phyloP scores from a whole-genome alignment of 164 flowering plant genomes.

The Aristolochia fimbriata region DNA sequence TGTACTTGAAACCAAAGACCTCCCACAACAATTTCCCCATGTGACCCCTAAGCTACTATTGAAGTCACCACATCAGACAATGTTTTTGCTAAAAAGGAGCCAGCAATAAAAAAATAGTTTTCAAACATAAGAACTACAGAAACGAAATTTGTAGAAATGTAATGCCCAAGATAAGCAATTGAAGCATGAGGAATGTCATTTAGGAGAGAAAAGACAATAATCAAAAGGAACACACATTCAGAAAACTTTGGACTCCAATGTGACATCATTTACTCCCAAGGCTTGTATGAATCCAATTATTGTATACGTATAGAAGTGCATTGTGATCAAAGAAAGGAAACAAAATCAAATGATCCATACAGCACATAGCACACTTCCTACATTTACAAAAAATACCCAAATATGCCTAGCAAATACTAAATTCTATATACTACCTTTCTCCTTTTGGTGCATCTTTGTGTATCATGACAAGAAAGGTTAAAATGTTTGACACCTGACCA shows the following conservation, averaged over 20 bases:
- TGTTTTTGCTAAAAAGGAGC: background rate
- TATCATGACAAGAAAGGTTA: background rate
- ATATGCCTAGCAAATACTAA: background rate
- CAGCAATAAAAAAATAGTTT: too few species aligned
- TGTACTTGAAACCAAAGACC: too few species aligned
- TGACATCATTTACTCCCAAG: background rate
- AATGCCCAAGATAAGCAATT: too few species aligned
- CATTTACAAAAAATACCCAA: background rate
- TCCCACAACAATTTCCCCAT: too few species aligned
- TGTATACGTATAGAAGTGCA: background rate
- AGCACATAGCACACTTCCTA: background rate
- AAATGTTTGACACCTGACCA: slow-evolving; percentile 2
- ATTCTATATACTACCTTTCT: slow-evolving; percentile 46
- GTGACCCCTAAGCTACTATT: too few species aligned
- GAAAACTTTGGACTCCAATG: too few species aligned
- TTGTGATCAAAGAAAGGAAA: background rate
- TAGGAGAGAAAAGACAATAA: too few species aligned
- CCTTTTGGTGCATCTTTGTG: slow-evolving; percentile 27
- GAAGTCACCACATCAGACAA: background rate
- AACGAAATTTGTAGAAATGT: too few species aligned
- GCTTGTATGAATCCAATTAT: background rate
- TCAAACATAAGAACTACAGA: too few species aligned
- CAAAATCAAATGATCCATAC: background rate
- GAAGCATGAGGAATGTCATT: too few species aligned
- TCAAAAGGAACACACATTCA: too few species aligned